A percentile compares a stretch with the other conserved stretches of the same genome.
phyloP scores from a whole-genome alignment of 202 grass and related monocot species.

The Cymbopogon flexuosus region DNA sequence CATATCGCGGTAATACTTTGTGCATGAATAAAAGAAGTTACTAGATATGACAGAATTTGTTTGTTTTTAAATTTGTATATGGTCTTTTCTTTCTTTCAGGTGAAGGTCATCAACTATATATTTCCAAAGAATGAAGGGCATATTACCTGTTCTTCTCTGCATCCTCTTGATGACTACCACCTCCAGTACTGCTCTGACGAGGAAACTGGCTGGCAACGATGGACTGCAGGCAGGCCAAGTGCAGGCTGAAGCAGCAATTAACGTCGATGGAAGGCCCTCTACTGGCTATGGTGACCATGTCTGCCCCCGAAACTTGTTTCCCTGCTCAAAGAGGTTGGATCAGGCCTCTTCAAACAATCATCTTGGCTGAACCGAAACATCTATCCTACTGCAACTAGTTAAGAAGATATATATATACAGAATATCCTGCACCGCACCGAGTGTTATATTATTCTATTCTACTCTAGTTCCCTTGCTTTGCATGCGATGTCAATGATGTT shows the following conservation, averaged over 20 bases:
- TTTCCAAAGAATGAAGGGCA: slow-evolving; percentile 11
- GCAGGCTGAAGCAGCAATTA: neutral
- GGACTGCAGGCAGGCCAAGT: neutral
- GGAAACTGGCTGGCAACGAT: neutral
- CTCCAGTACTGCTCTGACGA: neutral
- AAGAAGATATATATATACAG: too few species aligned
- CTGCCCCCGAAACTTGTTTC: neutral
- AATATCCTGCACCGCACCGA: neutral
- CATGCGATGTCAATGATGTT: neutral
- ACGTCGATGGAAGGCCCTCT: neutral
- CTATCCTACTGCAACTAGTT: neutral
- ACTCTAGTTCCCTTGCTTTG: neutral
- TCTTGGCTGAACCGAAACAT: neutral
- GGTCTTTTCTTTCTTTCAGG: neutral
- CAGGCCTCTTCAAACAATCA: neutral
- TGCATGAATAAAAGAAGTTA: neutral
- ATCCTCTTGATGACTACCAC: slow-evolving; percentile 6
- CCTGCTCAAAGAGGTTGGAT: slow-evolving; percentile 17
- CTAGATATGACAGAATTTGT: neutral
- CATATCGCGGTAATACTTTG: neutral
- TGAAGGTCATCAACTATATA: neutral
- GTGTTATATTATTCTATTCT: neutral
- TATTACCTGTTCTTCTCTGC: neutral
- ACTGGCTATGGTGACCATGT: slow-evolving; percentile 24
- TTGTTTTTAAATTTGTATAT: neutral